Percentiles rank a stretch among this genome's conserved stretches.
Conservation (phyloP, 768 basidiomycete genomes). For the Boletus vermiculosoides region DNA sequence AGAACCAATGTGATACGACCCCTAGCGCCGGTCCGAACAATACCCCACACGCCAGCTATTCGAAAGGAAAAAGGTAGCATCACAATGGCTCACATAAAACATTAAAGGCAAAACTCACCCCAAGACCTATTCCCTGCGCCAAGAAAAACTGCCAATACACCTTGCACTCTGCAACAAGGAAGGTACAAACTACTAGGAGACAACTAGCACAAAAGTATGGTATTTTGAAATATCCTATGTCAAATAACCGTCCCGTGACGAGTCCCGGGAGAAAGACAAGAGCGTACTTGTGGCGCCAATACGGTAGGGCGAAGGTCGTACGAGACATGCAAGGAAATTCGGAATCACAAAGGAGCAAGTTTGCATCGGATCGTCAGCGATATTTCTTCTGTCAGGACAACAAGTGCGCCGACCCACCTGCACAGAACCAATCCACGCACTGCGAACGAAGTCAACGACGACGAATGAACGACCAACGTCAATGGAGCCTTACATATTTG, state of each 20-base stretch:
- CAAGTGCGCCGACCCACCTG: slow-evolving; percentile 42
- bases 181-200: slow-evolving; percentile 52
- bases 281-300: slow-evolving; percentile 47
- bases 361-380: background rate
- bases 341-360: background rate
- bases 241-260: slow-evolving; percentile 66
- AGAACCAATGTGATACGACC: slow-evolving; percentile 73
- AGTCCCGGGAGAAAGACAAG: slow-evolving; percentile 63
- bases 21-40: slow-evolving; percentile 62
- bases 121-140: slow-evolving; percentile 67
- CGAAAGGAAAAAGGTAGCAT: background rate
- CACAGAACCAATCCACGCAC: slow-evolving; percentile 79
- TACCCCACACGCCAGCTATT: slow-evolving; percentile 46
- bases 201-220: slow-evolving; percentile 49
- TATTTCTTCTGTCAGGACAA: background rate
- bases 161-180: slow-evolving; percentile 70
- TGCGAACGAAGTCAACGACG: slow-evolving; percentile 26
- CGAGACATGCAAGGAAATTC: background rate
- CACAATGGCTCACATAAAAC: background rate
- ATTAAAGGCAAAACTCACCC: slow-evolving; percentile 40
- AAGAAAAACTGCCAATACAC: slow-evolving; percentile 77
- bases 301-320: background rate
- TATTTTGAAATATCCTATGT: slow-evolving; percentile 62
- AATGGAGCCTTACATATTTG: slow-evolving; percentile 52
- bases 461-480: background rate